These are phyloP conservation scores for Elongisporangium prolatum DNA, from an alignment of 352 stramenopile genomes.

Conservation along the genomic window DNA sequence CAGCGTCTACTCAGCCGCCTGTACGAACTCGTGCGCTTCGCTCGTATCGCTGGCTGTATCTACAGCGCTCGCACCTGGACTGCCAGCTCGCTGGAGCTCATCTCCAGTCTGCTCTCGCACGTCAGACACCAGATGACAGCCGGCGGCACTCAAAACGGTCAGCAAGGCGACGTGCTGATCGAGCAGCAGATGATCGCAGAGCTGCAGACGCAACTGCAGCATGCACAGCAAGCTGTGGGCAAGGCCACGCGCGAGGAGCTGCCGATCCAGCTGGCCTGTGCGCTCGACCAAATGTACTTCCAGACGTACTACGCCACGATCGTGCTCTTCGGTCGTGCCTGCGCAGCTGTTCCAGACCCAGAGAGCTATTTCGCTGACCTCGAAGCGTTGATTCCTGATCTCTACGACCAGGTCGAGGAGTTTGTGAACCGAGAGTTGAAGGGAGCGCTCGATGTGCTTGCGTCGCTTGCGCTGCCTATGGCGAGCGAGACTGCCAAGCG, in stretches of 20 bases:
- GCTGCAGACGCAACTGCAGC: slow-evolving; percentile 43
- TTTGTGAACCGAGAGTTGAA: slow-evolving; percentile 59
- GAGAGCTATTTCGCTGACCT: slow-evolving; percentile 59
- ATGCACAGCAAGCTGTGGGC: slow-evolving; percentile 36
- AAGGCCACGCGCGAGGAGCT: slow-evolving; percentile 50
- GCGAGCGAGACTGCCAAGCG: slow-evolving; percentile 11
- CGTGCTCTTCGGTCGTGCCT: slow-evolving; percentile 65
- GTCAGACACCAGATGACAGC: slow-evolving; percentile 46
- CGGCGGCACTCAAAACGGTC: slow-evolving; percentile 60
- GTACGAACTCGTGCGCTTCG: slow-evolving; percentile 53
- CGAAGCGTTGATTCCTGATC: slow-evolving; percentile 35
- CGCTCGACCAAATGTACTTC: slow-evolving; percentile 81
- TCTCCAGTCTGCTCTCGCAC: slow-evolving; percentile 39
- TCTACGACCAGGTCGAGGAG: slow-evolving; percentile 30
- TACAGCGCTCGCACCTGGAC: slow-evolving; percentile 67
- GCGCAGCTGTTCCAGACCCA: slow-evolving; percentile 47
- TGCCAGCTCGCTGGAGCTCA: slow-evolving; percentile 35
- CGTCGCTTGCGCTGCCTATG: slow-evolving; percentile 40
- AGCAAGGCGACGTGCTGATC: slow-evolving; percentile 56
- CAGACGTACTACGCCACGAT: slow-evolving; percentile 66
- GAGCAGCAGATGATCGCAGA: slow-evolving; percentile 53
- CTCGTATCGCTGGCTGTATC: slow-evolving; percentile 42
- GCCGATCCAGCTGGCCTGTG: slow-evolving; percentile 55
- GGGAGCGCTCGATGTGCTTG: slow-evolving; percentile 14
- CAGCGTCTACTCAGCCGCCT: slow-evolving; percentile 57